Conservation (phyloP, 139 green algal genomes). For the Klebsormidium nitens region DNA sequence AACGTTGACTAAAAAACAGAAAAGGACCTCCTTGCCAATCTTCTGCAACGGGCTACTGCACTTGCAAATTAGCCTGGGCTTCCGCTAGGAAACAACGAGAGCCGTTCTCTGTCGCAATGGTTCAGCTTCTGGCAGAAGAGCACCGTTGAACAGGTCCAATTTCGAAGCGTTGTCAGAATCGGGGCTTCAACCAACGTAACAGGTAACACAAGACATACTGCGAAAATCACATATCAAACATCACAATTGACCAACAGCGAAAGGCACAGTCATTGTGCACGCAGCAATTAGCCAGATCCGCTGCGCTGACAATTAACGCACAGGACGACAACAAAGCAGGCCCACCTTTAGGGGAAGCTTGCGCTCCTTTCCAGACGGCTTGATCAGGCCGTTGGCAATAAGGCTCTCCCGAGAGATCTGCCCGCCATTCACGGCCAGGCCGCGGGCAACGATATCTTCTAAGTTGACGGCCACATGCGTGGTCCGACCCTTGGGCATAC, state of each 20-base stretch:
- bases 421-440: slow-evolving; percentile 65
- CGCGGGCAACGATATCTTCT: slow-evolving; percentile 56
- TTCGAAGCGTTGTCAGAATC: not conserved
- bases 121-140: too few relatives aligned
- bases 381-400: slow-evolving; percentile 69
- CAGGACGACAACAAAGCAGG: not conserved
- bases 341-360: slow-evolving; percentile 87
- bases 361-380: slow-evolving; percentile 65
- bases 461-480: slow-evolving; percentile 91
- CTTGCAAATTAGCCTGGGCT: too few relatives aligned
- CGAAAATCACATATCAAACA: not conserved
- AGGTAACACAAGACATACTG: not conserved
- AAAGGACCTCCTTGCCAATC: too few relatives aligned
- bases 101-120: too few relatives aligned
- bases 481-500: slow-evolving; percentile 80
- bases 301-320: slow-evolving; percentile 21
- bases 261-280: too few relatives aligned
- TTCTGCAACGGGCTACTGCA: too few relatives aligned
- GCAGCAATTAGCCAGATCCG: too few relatives aligned
- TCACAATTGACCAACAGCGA: too few relatives aligned
- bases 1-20: too few relatives aligned
- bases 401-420: slow-evolving; percentile 76
- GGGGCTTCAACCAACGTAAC: not conserved
- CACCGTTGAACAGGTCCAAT: not conserved
- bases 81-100: too few relatives aligned